These are phyloP conservation scores for Phaeomoniella chlamydospora DNA, from an alignment of 2,329 filamentous ascomycete genomes.

Conservation along the genomic window DNA sequence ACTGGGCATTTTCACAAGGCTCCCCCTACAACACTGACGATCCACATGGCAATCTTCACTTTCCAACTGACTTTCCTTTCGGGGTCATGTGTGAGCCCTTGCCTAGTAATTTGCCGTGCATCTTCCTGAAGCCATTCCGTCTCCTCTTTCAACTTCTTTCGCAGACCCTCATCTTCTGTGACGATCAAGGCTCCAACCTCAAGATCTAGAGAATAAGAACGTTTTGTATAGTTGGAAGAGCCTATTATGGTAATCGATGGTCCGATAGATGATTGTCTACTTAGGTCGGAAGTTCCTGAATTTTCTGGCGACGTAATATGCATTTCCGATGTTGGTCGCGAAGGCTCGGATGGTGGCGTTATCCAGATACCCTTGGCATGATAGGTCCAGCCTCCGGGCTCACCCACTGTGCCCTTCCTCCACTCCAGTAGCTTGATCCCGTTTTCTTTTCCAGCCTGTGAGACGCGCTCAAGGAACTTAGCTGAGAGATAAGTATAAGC, in stretches of 20 bases:
- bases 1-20: slow-evolving; percentile 45
- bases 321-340: slow-evolving; percentile 6
- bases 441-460: slow-evolving; percentile 34
- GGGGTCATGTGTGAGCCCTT: slow-evolving; percentile 60
- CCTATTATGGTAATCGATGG: slow-evolving; percentile 75
- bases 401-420: slow-evolving; percentile 65
- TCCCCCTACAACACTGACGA: slow-evolving; percentile 72
- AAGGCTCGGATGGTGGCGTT: slow-evolving; percentile 39
- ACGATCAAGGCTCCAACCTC: slow-evolving; percentile 81
- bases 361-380: slow-evolving; percentile 96
- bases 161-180: slow-evolving; percentile 60
- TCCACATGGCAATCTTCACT: slow-evolving; percentile 85
- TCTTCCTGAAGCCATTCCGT: slow-evolving; percentile 66
- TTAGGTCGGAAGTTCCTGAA: slow-evolving; percentile 15
- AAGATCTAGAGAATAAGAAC: slow-evolving; percentile 82
- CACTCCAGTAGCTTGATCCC: slow-evolving; percentile 73
- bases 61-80: slow-evolving; percentile 76
- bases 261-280: slow-evolving; percentile 28
- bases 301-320: slow-evolving; percentile 9
- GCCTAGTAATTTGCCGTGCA: slow-evolving; percentile 51
- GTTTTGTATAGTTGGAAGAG: slow-evolving; percentile 88
- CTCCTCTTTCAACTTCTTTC: slow-evolving; percentile 61
- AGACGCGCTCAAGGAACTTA: slow-evolving; percentile 57
- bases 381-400: slow-evolving; percentile 86
- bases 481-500: slow-evolving; percentile 83